Conservation (phyloP, 441 rosid species). For the Lepidium campestre region DNA sequence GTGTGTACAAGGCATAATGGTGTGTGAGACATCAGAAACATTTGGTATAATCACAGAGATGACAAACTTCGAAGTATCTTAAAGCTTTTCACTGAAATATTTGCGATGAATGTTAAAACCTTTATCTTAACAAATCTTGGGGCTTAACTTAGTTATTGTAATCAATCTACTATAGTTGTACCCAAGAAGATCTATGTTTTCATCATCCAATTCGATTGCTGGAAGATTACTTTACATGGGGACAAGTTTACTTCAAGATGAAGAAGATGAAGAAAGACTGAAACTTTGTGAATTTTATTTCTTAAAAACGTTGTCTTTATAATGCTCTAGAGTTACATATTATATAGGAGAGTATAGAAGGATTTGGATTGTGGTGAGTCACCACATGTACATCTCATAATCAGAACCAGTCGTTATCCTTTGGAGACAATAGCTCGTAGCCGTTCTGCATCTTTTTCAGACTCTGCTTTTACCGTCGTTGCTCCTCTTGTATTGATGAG, state of each 20-base stretch:
- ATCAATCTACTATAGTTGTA: conserved; percentile 48
- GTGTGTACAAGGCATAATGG: conserved; percentile 72
- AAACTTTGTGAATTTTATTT: too few species aligned
- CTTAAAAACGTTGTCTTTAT: too few species aligned
- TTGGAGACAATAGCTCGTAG: too few species aligned
- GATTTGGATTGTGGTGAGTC: too few species aligned
- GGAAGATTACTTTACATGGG: conserved; percentile 75
- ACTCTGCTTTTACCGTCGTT: too few species aligned
- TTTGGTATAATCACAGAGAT: conserved; percentile 68
- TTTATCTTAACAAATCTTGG: not conserved
- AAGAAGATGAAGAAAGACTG: too few species aligned
- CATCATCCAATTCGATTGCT: conserved; percentile 62
- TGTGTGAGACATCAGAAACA: conserved; percentile 83
- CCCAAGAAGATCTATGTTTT: conserved; percentile 72
- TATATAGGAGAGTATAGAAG: too few species aligned
- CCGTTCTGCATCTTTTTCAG: too few species aligned
- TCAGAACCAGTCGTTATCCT: too few species aligned
- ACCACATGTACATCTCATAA: too few species aligned
- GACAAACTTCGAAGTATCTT: conserved; percentile 51
- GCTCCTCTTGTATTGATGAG: too few species aligned
- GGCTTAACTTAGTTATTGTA: not conserved
- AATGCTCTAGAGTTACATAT: too few species aligned
- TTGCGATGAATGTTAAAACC: not conserved
- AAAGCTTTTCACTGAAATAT: not conserved
- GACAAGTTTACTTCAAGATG: conserved; percentile 63